phyloP scores from a whole-genome alignment of 305 asterid species.

The Rubia peregrina region DNA sequence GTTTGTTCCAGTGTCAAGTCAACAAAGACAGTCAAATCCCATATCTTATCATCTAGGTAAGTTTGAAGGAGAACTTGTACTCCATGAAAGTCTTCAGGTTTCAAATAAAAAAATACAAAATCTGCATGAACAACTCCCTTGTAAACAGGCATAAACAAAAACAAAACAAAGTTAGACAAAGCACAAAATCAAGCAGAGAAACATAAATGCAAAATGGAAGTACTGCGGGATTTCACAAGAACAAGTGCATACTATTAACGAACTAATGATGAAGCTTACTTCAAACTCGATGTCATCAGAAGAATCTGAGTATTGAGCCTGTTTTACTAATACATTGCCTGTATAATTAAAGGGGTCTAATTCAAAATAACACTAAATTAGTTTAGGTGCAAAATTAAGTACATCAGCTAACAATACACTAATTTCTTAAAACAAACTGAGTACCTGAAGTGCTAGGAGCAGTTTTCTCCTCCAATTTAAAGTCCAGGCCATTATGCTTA shows the following conservation, averaged over 20 bases:
- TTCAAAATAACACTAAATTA: constrained; percentile 2
- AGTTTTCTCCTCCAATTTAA: constrained; percentile 25
- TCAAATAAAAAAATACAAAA: constrained; percentile 85
- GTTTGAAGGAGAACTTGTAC: constrained; percentile 68
- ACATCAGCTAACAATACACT: neutral
- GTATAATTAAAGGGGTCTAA: constrained; percentile 1
- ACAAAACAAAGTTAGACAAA: neutral
- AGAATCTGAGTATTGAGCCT: constrained; percentile 31
- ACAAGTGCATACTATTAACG: neutral
- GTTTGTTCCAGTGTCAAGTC: constrained; percentile 81
- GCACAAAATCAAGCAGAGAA: neutral
- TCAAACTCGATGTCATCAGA: constrained; percentile 58
- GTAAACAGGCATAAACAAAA: constrained; percentile 5
- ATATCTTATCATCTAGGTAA: constrained; percentile 60
- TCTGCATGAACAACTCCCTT: constrained; percentile 84
- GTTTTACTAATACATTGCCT: constrained; percentile 33
- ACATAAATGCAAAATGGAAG: neutral
- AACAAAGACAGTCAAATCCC: constrained; percentile 89
- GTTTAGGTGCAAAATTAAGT: constrained; percentile 9
- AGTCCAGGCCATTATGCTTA: constrained; percentile 24
- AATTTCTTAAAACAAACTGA: neutral
- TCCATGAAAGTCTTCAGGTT: constrained; percentile 83
- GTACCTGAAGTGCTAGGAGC: constrained; percentile 37
- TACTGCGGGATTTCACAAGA: neutral
- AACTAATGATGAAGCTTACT: constrained; percentile 32